Percentiles rank a stretch among this genome's conserved stretches.
phyloP scores from a whole-genome alignment of 2,329 filamentous ascomycete genomes.

The Clonostachys solani region DNA sequence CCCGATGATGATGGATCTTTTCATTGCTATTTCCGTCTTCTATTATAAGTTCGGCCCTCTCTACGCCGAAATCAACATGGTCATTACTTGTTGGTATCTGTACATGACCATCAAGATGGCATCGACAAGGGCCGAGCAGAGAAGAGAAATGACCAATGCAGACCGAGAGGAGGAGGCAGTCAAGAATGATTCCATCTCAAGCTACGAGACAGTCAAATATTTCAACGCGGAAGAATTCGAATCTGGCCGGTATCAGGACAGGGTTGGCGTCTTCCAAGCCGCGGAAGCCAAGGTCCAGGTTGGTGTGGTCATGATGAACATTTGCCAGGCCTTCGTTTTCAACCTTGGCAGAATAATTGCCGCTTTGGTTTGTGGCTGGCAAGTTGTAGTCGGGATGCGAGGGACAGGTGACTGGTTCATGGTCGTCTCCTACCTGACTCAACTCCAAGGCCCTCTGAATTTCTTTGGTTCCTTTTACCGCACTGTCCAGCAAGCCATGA shows the following conservation, averaged over 20 bases:
- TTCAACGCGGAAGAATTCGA: constrained; percentile 84
- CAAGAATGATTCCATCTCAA: constrained; percentile 97
- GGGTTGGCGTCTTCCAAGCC: constrained; percentile 66
- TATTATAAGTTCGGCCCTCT: constrained; percentile 60
- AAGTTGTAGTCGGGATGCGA: constrained; percentile 64
- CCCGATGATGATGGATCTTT: constrained; percentile 89
- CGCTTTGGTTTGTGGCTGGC: constrained; percentile 71
- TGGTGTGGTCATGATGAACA: constrained; percentile 76
- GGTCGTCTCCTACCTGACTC: constrained; percentile 72
- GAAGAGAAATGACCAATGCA: constrained; percentile 91
- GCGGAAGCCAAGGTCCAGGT: constrained; percentile 74
- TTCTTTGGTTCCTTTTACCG: constrained; percentile 95
- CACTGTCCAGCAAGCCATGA: constrained; percentile 94
- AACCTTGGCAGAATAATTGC: constrained; percentile 70
- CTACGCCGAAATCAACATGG: constrained; percentile 83
- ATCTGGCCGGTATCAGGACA: constrained; percentile 66
- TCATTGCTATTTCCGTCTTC: constrained; percentile 76
- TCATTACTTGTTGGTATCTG: constrained; percentile 94
- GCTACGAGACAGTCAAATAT: constrained; percentile 94
- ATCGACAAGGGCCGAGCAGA: constrained; percentile 84
- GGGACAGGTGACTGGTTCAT: constrained; percentile 68
- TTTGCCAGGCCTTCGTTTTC: constrained; percentile 76
- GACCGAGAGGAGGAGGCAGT: constrained; percentile 94
- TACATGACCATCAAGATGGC: constrained; percentile 97
- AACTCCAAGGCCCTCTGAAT: constrained; percentile 76